A percentile compares a stretch with the other conserved stretches of the same genome.
These are phyloP conservation scores for Ascochyta clinopodiicola DNA, from an alignment of 2,329 filamentous ascomycete species.

Conservation along the genomic window DNA sequence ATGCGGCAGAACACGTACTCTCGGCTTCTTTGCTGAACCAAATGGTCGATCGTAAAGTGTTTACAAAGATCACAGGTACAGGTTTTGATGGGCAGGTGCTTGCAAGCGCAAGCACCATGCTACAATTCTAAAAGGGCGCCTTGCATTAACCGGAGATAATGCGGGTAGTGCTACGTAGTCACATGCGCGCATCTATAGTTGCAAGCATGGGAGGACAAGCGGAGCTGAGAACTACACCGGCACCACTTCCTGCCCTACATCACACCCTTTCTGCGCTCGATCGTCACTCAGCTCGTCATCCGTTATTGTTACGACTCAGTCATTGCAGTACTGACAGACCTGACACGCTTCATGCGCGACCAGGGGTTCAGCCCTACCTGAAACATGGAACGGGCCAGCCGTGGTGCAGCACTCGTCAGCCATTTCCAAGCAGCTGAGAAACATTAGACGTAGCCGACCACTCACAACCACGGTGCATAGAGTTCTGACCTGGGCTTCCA, in stretches of 20 bases:
- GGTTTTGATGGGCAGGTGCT: constrained; percentile 39
- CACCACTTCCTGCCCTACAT: neutral
- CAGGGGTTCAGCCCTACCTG: constrained; percentile 23
- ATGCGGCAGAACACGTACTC: constrained; percentile 38
- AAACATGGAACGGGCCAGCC: constrained; percentile 23
- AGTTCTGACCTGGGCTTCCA: constrained; percentile 13
- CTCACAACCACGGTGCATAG: constrained; percentile 10
- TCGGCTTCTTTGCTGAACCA: constrained; percentile 17
- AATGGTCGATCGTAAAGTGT: constrained; percentile 12
- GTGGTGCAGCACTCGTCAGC: constrained; percentile 19
- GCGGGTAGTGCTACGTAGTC: neutral
- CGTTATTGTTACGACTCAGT: neutral
- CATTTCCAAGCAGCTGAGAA: constrained; percentile 13
- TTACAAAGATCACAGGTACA: constrained; percentile 30
- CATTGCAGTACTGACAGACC: constrained; percentile 19
- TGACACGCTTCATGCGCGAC: constrained; percentile 23
- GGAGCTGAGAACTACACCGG: neutral
- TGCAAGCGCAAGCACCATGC: constrained; percentile 5
- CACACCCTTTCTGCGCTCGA: constrained; percentile 3
- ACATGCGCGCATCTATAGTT: neutral
- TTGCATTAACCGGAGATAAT: neutral
- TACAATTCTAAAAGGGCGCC: neutral
- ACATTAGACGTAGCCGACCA: constrained; percentile 11
- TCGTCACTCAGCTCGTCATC: constrained; percentile 1
- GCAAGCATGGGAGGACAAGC: neutral